Percentiles rank a stretch among this genome's conserved stretches.
phyloP scores from a whole-genome alignment of 768 basidiomycete genomes.

The Mycena rosella region DNA sequence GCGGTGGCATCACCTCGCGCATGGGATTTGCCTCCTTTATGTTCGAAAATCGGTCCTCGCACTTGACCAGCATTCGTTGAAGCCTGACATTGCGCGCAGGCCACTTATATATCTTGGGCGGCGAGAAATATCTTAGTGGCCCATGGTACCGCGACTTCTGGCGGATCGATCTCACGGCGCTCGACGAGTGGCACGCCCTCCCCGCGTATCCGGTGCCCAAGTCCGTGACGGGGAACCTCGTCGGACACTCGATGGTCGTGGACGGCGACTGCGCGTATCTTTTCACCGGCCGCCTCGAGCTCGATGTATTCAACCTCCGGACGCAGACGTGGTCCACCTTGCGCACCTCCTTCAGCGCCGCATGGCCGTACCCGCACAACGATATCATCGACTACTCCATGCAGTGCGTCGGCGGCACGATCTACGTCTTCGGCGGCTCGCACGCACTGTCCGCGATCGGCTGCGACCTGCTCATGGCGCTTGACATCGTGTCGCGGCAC shows the following conservation, averaged over 20 bases:
- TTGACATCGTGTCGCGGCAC: conserved; percentile 34
- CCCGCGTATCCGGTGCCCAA: conserved; percentile 42
- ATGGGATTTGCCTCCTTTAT: conserved; percentile 46
- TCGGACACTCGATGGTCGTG: conserved; percentile 43
- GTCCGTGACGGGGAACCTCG: conserved; percentile 31
- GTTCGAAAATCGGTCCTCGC: conserved; percentile 41
- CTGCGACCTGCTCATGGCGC: conserved; percentile 52
- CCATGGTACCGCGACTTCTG: conserved; percentile 47
- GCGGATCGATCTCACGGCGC: conserved; percentile 44
- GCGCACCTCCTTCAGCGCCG: conserved; percentile 39
- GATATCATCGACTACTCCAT: conserved; percentile 35
- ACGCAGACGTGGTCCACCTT: conserved; percentile 49
- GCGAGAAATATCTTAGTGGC: conserved; percentile 41
- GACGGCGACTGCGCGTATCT: conserved; percentile 50
- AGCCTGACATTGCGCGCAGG: conserved; percentile 26
- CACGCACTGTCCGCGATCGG: conserved; percentile 45
- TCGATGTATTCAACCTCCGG: conserved; percentile 53
- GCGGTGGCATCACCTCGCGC: conserved; percentile 33
- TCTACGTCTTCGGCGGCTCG: conserved; percentile 56
- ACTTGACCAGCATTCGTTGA: background rate
- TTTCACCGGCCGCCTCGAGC: conserved; percentile 44
- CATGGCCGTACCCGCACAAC: conserved; percentile 43
- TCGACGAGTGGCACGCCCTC: conserved; percentile 42
- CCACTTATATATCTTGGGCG: conserved; percentile 46
- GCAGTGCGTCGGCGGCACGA: conserved; percentile 45